A percentile compares a stretch with the other conserved stretches of the same genome.
phyloP scores from a whole-genome alignment of 768 basidiomycete genomes.

The Suillus luteus region DNA sequence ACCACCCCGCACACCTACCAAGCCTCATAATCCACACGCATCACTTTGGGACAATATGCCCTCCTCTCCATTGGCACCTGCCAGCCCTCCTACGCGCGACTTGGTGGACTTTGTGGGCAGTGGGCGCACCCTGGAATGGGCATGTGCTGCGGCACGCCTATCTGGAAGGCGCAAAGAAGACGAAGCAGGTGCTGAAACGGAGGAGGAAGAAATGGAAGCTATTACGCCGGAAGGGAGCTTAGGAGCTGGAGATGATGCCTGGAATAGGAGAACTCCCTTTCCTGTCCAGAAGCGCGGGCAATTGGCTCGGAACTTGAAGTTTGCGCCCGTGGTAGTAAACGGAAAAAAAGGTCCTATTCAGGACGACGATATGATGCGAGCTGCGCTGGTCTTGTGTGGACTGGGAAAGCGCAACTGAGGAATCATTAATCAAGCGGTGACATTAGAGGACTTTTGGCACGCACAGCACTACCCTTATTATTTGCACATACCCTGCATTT shows the following conservation, averaged over 20 bases:
- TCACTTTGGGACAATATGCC: slow-evolving; percentile 38
- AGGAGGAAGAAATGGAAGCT: slow-evolving; percentile 65
- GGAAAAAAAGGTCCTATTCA: slow-evolving; percentile 30
- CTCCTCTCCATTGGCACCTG: slow-evolving; percentile 46
- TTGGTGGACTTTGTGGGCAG: slow-evolving; percentile 32
- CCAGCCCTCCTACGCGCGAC: slow-evolving; percentile 35
- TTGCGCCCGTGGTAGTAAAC: background rate
- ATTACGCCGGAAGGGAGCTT: slow-evolving; percentile 63
- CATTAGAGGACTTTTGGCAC: slow-evolving; percentile 5
- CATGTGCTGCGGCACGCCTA: slow-evolving; percentile 46
- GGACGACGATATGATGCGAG: slow-evolving; percentile 71
- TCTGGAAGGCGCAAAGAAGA: slow-evolving; percentile 36
- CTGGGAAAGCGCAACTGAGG: slow-evolving; percentile 33
- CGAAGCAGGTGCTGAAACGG: slow-evolving; percentile 48
- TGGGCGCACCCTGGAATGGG: slow-evolving; percentile 34
- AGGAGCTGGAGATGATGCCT: slow-evolving; percentile 42
- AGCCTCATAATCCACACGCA: slow-evolving; percentile 30
- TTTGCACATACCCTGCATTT: slow-evolving; percentile 11
- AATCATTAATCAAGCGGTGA: background rate
- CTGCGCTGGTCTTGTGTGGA: slow-evolving; percentile 68
- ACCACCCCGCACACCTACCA: slow-evolving; percentile 32
- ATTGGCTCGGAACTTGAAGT: slow-evolving; percentile 8
- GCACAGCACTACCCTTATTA: slow-evolving; percentile 3
- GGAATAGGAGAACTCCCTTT: slow-evolving; percentile 26
- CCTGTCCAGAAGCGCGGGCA: slow-evolving; percentile 1